These are phyloP conservation scores for Haematococcus sp. DNA, from an alignment of 139 green algal species.

Conservation along the genomic window DNA sequence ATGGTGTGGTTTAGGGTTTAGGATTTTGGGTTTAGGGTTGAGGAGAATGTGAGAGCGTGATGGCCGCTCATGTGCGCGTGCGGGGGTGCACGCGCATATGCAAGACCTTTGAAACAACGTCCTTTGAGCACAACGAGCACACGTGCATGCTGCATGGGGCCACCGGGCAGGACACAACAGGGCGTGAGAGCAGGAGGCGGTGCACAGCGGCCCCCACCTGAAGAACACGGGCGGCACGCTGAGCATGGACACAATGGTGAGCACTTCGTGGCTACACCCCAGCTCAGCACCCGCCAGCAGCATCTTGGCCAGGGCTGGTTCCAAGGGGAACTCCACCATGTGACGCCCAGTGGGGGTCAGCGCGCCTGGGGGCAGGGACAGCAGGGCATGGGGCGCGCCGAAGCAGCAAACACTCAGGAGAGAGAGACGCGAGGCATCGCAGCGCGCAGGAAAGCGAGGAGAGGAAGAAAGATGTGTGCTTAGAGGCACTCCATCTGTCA, in stretches of 20 bases:
- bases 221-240: conserved; percentile 94
- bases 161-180: neutral
- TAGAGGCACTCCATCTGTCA: too few species aligned
- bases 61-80: too few species aligned
- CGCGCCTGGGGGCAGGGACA: neutral
- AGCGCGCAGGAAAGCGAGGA: neutral
- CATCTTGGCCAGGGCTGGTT: conserved; percentile 94
- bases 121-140: too few species aligned
- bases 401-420: neutral
- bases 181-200: too few species aligned
- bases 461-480: too few species aligned
- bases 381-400: neutral
- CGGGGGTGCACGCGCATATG: too few species aligned
- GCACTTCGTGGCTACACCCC: conserved; percentile 61
- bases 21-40: too few species aligned
- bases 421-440: neutral
- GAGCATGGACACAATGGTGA: conserved; percentile 93
- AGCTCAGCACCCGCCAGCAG: conserved; percentile 82
- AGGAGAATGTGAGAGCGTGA: neutral
- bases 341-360: conserved; percentile 33
- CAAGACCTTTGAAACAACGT: too few species aligned
- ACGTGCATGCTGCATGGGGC: neutral
- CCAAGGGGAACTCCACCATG: conserved; percentile 99
- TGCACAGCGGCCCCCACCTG: conserved; percentile 27
- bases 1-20: too few species aligned